A percentile compares a stretch with the other conserved stretches of the same genome.
Conservation (phyloP, 75 land plant species). For the Gnetum montanum region DNA sequence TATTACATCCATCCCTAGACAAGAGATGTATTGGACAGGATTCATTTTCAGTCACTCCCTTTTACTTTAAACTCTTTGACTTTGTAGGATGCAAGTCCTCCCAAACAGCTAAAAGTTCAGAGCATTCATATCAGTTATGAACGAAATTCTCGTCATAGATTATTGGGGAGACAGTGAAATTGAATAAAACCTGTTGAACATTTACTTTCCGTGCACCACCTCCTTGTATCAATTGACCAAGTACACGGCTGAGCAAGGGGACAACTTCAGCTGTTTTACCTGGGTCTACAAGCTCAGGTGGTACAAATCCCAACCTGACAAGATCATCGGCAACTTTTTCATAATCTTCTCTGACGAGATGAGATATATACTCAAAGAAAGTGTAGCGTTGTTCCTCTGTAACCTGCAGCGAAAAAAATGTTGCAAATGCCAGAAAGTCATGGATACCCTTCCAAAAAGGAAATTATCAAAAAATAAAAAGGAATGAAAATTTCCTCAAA, state of each 20-base stretch:
- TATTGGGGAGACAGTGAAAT: too few relatives aligned
- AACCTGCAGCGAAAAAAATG: slow-evolving; percentile 22
- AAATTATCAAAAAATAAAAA: too few relatives aligned
- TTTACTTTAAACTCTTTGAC: too few relatives aligned
- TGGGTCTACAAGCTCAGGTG: slow-evolving; percentile 35
- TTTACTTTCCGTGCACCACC: slow-evolving; percentile 48
- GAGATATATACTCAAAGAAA: slow-evolving; percentile 38
- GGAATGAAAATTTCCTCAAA: too few relatives aligned
- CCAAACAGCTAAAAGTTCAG: too few relatives aligned
- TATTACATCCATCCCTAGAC: too few relatives aligned
- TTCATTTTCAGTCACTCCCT: too few relatives aligned
- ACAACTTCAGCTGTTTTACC: slow-evolving; percentile 31
- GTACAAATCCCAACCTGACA: slow-evolving; percentile 47
- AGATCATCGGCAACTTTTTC: slow-evolving; percentile 38
- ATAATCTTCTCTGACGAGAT: slow-evolving; percentile 37
- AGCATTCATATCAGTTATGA: too few relatives aligned
- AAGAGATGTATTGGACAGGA: too few relatives aligned
- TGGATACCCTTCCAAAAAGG: neutral
- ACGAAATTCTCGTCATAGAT: too few relatives aligned
- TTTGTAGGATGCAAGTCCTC: too few relatives aligned
- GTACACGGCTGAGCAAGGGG: slow-evolving; percentile 30
- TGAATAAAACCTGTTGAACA: slow-evolving; percentile 41
- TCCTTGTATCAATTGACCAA: slow-evolving; percentile 33
- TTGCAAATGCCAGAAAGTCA: neutral
- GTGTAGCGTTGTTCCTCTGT: slow-evolving; percentile 40